Conservation (phyloP, 345 rosid genomes). For the Pistacia atlantica region DNA sequence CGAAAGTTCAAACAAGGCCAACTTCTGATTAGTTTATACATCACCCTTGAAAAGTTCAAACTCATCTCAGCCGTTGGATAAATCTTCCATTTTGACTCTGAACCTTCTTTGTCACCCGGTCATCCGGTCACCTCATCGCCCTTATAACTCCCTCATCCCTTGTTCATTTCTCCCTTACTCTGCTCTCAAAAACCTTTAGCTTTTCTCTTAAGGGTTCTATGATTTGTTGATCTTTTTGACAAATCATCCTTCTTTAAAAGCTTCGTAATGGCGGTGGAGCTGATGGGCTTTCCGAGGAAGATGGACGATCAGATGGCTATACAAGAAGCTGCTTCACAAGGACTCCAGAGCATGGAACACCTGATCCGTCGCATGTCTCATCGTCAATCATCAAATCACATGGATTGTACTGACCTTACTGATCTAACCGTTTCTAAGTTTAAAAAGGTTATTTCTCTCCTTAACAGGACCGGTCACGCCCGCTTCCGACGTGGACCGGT, state of each 20-base stretch:
- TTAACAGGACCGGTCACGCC: slow-evolving; percentile 87
- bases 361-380: slow-evolving; percentile 67
- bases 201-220: neutral
- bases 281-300: slow-evolving; percentile 52
- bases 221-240: slow-evolving; percentile 12
- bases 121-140: slow-evolving; percentile 44
- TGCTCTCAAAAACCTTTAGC: neutral
- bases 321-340: slow-evolving; percentile 85
- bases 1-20: slow-evolving; percentile 25
- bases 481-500: slow-evolving; percentile 84
- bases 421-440: slow-evolving; percentile 81
- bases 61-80: slow-evolving; percentile 43
- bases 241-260: neutral
- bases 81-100: slow-evolving; percentile 42
- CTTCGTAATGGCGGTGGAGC: slow-evolving; percentile 62
- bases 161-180: slow-evolving; percentile 6
- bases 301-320: slow-evolving; percentile 77
- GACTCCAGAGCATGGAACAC: slow-evolving; percentile 80
- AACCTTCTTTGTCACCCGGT: slow-evolving; percentile 36
- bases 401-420: slow-evolving; percentile 66
- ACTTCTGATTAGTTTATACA: slow-evolving; percentile 23
- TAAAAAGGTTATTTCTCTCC: slow-evolving; percentile 70
- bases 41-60: slow-evolving; percentile 30
- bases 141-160: neutral
- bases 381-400: slow-evolving; percentile 42